Evolutionary conservation across 257 asterid genomes (phyloP).

Genomic region (Solanum arcanum): DNA sequence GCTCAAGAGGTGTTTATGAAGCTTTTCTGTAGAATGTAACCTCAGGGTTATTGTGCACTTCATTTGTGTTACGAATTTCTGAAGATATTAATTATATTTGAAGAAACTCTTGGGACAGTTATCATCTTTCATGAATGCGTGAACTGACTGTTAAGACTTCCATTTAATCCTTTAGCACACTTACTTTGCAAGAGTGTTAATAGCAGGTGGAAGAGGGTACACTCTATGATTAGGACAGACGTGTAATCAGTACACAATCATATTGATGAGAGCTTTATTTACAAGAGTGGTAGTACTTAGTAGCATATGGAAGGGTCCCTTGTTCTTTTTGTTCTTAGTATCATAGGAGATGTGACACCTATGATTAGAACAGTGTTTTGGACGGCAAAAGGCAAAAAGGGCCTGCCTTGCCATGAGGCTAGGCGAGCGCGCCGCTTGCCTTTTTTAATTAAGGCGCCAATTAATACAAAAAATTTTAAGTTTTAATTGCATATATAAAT

Average conservation of each 20-base stretch:
- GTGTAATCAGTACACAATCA: background rate
- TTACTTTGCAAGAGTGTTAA: background rate
- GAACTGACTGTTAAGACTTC: background rate
- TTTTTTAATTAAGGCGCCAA: no score
- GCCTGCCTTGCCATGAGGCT: no score
- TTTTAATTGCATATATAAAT: no score
- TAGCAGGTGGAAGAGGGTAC: background rate
- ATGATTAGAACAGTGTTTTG: background rate
- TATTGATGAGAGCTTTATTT: background rate
- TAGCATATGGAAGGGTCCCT: background rate
- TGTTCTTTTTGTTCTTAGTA: background rate
- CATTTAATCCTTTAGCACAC: background rate
- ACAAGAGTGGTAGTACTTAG: background rate
- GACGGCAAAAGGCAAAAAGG: no score
- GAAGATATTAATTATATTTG: background rate
- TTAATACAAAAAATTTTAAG: no score
- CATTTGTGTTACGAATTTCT: background rate
- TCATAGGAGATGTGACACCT: background rate
- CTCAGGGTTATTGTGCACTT: background rate
- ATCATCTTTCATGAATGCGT: background rate
- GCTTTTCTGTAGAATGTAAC: background rate
- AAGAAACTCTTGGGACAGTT: background rate
- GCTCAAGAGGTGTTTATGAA: background rate
- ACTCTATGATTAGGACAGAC: background rate
- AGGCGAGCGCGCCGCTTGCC: no score